Percentiles rank a stretch among this genome's conserved stretches.
phyloP scores from a whole-genome alignment of 2,329 filamentous ascomycete species.

The Venturia effusa region DNA sequence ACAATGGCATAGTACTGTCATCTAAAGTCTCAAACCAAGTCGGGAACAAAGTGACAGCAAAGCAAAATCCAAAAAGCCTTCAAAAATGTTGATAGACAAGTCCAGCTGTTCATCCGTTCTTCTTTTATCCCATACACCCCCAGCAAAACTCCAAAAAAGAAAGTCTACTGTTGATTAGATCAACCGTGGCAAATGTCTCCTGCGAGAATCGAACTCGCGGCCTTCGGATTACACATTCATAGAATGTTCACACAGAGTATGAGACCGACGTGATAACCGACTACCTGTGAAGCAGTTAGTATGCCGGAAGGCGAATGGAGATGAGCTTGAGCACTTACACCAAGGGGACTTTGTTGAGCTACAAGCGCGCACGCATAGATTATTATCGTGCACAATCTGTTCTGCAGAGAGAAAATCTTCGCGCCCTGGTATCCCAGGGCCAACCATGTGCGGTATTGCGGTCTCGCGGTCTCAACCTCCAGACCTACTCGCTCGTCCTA shows the following conservation, averaged over 20 bases:
- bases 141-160: background rate
- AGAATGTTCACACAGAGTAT: background rate
- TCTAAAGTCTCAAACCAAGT: too few species aligned
- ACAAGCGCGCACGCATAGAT: background rate
- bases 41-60: too few species aligned
- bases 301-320: background rate
- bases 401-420: too few species aligned
- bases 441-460: too few species aligned
- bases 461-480: too few species aligned
- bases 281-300: background rate
- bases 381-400: background rate
- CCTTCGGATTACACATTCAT: background rate
- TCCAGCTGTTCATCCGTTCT: too few species aligned
- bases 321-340: background rate
- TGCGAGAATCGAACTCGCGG: constrained; percentile 5
- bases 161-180: background rate
- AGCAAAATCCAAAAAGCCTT: too few species aligned
- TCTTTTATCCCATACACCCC: background rate
- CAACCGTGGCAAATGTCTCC: background rate
- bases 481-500: too few species aligned
- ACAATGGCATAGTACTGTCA: too few species aligned
- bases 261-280: constrained; percentile 6
- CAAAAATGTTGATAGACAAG: too few species aligned
- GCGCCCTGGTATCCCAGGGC: too few species aligned
- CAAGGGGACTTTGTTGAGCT: background rate